Base-by-base conservation (phyloP, 306 rosid genomes). In the Cicer chorassanicum region DNA sequence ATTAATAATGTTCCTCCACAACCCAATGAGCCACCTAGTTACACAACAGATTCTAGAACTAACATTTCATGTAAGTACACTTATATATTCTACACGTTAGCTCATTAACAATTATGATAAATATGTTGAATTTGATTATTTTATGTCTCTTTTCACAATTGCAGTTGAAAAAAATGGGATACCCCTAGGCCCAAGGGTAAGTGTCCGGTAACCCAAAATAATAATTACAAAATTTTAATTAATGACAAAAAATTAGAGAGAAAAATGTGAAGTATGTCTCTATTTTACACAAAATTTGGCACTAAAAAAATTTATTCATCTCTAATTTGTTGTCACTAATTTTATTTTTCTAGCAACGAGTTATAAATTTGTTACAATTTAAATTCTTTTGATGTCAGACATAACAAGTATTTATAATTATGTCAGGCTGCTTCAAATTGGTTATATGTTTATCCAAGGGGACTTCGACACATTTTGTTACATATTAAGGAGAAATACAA, bases 401-500 rank as follows among this genome's bases (percentile, higher is more conserved):
- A 11, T 54, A 14, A 10, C 2, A 34, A 38, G 18, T 19, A 18
- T 15, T 19, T 9, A 38, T 19, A 1, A 42, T 65, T 7, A 2
- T 10, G 6, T 70, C 77, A 86, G 87, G 81, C 81, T 56, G 86
- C 85, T 79, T 77, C 96, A n/a, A 2, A 8, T 19, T 81, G 88
- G 91, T 18, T 72, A 13, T 73, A 43, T 12, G 16, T 59, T 21
- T 73, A 43, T 29, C 69, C 78, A 73, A 73, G 3, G 34, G 78
- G 78, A 73, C 56, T 73, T 60, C 69, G 45, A n/a, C 48, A 60
- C 14, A 46, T 73, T 45, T 34, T 73, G 34, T 14, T 60, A 45
- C 36, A 73, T 12, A 73, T 29, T 7, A 73, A 73, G 12, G 2
- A 60, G 0, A 73, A 14, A 15, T 73, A 73, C 18, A 73, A 73